Evolutionary conservation across 2,329 filamentous ascomycete genomes (phyloP).

Genomic region (Pseudogymnoascus sp.): DNA sequence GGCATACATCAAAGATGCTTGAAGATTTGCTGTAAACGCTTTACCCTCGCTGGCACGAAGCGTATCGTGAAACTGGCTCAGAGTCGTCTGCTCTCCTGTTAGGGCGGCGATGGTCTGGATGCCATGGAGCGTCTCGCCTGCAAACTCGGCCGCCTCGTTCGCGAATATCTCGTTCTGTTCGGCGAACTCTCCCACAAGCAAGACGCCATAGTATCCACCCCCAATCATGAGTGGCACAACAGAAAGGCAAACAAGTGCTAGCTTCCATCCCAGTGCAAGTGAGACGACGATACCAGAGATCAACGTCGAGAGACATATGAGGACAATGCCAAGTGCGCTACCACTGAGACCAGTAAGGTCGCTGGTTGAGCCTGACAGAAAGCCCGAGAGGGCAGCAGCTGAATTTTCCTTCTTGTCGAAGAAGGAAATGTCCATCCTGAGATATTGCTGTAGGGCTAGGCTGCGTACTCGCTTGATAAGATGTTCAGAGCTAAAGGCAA

Average conservation of each 20-base stretch:
- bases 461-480: constrained; percentile 31
- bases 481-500: constrained; percentile 29
- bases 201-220: constrained; percentile 34
- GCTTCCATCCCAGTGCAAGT: constrained; percentile 38
- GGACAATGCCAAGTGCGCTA: constrained; percentile 36
- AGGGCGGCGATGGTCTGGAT: constrained; percentile 41
- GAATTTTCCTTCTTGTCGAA: constrained; percentile 31
- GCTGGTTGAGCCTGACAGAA: constrained; percentile 30
- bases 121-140: constrained; percentile 39
- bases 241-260: constrained; percentile 33
- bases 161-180: constrained; percentile 24
- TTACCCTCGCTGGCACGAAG: constrained; percentile 22
- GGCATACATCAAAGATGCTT: constrained; percentile 23
- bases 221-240: constrained; percentile 26
- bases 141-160: constrained; percentile 36
- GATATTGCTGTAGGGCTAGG: constrained; percentile 29
- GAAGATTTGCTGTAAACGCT: constrained; percentile 12
- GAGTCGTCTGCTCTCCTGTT: constrained; percentile 34
- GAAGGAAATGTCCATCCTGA: constrained; percentile 38
- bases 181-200: constrained; percentile 33
- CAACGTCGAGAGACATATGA: constrained; percentile 35
- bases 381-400: constrained; percentile 30
- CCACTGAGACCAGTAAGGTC: constrained; percentile 42
- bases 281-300: constrained; percentile 16
- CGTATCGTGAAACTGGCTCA: constrained; percentile 30